Evolutionary conservation across 257 asterid species (phyloP).

Genomic region (Verbascum thapsus): DNA sequence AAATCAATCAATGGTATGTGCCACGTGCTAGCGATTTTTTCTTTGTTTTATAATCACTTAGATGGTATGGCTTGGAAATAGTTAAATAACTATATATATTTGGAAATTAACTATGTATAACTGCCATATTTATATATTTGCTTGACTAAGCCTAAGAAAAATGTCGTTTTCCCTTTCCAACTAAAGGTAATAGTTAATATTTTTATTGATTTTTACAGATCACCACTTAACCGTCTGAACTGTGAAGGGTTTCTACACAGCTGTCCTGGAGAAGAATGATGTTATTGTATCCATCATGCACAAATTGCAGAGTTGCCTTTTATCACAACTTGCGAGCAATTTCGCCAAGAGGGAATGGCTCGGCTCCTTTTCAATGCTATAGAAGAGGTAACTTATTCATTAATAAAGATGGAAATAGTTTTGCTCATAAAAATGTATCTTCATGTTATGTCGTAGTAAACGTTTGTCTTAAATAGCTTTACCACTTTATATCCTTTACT

Average conservation of each 20-base stretch:
- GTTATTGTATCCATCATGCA: conserved; percentile 31
- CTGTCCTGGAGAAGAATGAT: conserved; percentile 60
- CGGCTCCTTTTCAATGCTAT: conserved; percentile 46
- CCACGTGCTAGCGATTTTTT: no score
- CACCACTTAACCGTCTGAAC: conserved; percentile 54
- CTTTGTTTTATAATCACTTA: no score
- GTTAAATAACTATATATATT: no score
- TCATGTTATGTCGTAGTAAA: no score
- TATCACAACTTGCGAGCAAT: conserved; percentile 62
- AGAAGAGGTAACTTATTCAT: conserved; percentile 43
- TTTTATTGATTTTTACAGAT: conserved; percentile 37
- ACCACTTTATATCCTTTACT: no score
- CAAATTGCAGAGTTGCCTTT: conserved; percentile 39
- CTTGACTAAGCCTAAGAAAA: no score
- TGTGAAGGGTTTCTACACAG: conserved; percentile 57
- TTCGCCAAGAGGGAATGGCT: conserved; percentile 62
- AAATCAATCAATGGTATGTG: no score
- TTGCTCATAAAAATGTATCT: no score
- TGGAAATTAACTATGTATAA: no score
- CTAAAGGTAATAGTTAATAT: conserved; percentile 4
- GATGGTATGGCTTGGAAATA: conserved; percentile 52
- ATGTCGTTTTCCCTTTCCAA: no score
- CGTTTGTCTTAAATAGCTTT: no score
- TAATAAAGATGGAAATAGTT: neutral
- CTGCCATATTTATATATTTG: conserved; percentile 50